Percentiles rank a stretch among this genome's conserved stretches.
phyloP scores from a whole-genome alignment of 2,329 filamentous ascomycete genomes.

The Canariomyces notabilis region DNA sequence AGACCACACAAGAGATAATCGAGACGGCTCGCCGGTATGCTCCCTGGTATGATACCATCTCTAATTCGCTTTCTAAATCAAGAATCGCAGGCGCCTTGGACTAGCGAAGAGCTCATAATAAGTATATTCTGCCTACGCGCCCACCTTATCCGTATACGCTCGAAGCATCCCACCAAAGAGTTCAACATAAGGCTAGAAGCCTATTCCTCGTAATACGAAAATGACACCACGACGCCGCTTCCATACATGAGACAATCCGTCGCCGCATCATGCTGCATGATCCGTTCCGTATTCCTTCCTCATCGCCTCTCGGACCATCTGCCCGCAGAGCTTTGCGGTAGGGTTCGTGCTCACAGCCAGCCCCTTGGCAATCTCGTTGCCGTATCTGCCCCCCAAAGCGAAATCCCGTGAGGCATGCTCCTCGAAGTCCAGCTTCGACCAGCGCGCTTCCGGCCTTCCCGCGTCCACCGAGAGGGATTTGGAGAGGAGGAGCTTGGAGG shows the following conservation, averaged over 20 bases:
- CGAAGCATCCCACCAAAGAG: background rate
- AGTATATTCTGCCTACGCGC: background rate
- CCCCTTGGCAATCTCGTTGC: constrained; percentile 60
- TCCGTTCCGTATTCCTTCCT: constrained; percentile 60
- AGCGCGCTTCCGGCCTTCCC: constrained; percentile 41
- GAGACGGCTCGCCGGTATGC: constrained; percentile 43
- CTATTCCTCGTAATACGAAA: constrained; percentile 1
- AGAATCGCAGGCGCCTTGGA: constrained; percentile 17
- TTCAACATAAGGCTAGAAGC: constrained; percentile 3
- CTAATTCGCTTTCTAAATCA: constrained; percentile 3
- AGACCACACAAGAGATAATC: constrained; percentile 46
- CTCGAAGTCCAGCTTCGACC: constrained; percentile 54
- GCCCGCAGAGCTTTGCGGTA: constrained; percentile 63
- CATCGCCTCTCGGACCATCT: constrained; percentile 66
- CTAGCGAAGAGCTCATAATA: constrained; percentile 15
- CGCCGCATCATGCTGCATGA: constrained; percentile 34
- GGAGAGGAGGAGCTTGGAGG: constrained; percentile 46
- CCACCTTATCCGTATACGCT: background rate
- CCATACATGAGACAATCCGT: background rate
- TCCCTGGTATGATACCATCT: background rate
- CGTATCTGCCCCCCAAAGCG: constrained; percentile 58
- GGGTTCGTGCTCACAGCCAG: constrained; percentile 62
- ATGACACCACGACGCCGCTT: background rate
- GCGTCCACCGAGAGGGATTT: constrained; percentile 34
- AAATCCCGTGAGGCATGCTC: constrained; percentile 59